Evolutionary conservation across 2,329 filamentous ascomycete species (phyloP), one percentile per base, ranked within the genome.

Genomic region (Phyllachora maydis): DNA sequence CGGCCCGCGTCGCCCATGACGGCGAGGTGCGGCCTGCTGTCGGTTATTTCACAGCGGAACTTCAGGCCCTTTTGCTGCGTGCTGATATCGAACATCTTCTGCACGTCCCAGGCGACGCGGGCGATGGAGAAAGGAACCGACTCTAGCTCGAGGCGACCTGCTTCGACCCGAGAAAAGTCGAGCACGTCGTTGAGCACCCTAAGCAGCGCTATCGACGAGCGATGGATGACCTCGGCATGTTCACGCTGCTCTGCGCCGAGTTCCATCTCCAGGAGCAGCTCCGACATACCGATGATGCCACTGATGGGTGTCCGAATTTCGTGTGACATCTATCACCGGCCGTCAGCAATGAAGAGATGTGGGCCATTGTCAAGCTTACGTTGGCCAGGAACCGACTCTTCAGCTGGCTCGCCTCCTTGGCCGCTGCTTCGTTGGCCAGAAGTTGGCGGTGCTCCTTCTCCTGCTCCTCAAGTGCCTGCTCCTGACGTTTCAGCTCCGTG

Each of bases 291-390:
- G 12, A 67, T 47, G 51, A 71, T 60, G 17, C 63, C 65, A 33
- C 70, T 64, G 56, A 72, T 68, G 0, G 66, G 66, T 0, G 65
- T 72, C 19, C 65, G 54, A 26, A 71, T 65, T 37, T 71, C 65
- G 34, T 72, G 66, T 23, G 54, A 61, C 57, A 71, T 70, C n/a
- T n/a, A n/a, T n/a, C n/a, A n/a, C n/a, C n/a, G n/a, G n/a, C n/a
- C n/a, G n/a, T n/a, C n/a, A n/a, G n/a, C n/a, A n/a, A n/a, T n/a
- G n/a, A n/a, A n/a, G n/a, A n/a, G n/a, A n/a, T n/a, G n/a, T n/a
- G n/a, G n/a, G n/a, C n/a, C n/a, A n/a, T n/a, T n/a, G n/a, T n/a
- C n/a, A n/a, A n/a, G n/a, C n/a, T n/a, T n/a, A n/a, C n/a, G 35
- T 70, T 67, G 24, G 61, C 62, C 14, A 69, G 39, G 30, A 70